Conservation (phyloP, 768 basidiomycete species). For the Pholiota molesta region DNA sequence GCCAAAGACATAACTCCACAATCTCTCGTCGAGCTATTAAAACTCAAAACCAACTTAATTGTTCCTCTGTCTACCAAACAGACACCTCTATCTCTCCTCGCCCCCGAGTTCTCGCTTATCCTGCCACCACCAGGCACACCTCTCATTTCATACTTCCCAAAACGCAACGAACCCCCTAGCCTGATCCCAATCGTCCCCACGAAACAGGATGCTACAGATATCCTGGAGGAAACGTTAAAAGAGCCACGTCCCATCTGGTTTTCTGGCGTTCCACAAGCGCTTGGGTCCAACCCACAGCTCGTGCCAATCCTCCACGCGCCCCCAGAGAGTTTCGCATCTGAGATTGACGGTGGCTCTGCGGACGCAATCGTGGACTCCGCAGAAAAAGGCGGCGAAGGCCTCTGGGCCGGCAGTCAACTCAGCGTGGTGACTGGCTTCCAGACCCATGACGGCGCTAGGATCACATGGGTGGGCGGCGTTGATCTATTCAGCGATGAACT, state of each 20-base stretch:
- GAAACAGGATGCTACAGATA: slow-evolving; percentile 32
- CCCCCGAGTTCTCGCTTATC: slow-evolving; percentile 90
- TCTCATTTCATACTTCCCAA: slow-evolving; percentile 85
- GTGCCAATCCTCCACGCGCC: slow-evolving; percentile 84
- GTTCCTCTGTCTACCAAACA: slow-evolving; percentile 78
- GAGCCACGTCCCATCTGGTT: slow-evolving; percentile 70
- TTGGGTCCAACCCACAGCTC: slow-evolving; percentile 75
- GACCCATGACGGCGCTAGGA: slow-evolving; percentile 72
- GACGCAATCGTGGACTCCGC: slow-evolving; percentile 71
- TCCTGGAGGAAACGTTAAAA: slow-evolving; percentile 41
- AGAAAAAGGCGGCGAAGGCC: slow-evolving; percentile 75
- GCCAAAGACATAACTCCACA: slow-evolving; percentile 82
- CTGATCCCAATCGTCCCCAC: slow-evolving; percentile 68
- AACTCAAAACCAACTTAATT: slow-evolving; percentile 79
- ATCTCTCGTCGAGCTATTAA: slow-evolving; percentile 70
- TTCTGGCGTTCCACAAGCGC: slow-evolving; percentile 67
- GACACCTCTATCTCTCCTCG: slow-evolving; percentile 74
- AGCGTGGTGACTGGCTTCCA: slow-evolving; percentile 91
- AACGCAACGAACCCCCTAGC: slow-evolving; percentile 62
- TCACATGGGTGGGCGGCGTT: slow-evolving; percentile 80
- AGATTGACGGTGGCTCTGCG: slow-evolving; percentile 63
- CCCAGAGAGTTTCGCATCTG: slow-evolving; percentile 73
- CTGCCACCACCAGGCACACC: slow-evolving; percentile 84
- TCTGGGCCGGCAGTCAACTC: slow-evolving; percentile 81
- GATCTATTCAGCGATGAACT: slow-evolving; percentile 81